Evolutionary conservation across 352 stramenopile species (phyloP).

Genomic region (Phytophthora pistaciae): DNA sequence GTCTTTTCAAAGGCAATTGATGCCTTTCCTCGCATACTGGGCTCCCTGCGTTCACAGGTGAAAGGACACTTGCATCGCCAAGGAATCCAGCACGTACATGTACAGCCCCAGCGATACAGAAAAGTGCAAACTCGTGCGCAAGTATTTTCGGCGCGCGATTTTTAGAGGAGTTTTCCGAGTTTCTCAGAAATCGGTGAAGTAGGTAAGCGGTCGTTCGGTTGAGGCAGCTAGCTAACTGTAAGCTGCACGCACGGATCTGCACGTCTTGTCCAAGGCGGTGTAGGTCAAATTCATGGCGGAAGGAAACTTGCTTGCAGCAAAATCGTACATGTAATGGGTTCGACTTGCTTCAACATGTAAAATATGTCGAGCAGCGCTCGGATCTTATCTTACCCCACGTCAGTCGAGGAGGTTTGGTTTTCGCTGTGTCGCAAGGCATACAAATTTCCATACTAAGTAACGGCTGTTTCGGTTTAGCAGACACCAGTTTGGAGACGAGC

Average conservation of each 20-base stretch:
- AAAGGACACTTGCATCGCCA: background rate
- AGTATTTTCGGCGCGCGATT: constrained; percentile 11
- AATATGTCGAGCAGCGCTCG: background rate
- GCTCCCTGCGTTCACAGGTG: background rate
- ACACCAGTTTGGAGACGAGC: constrained; percentile 2
- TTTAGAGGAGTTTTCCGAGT: background rate
- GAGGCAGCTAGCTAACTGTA: background rate
- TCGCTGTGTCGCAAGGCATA: constrained; percentile 26
- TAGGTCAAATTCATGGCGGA: background rate
- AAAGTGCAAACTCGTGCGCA: background rate
- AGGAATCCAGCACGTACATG: background rate
- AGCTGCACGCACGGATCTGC: background rate
- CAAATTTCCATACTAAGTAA: constrained; percentile 18
- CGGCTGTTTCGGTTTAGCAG: constrained; percentile 22
- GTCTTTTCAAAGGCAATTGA: background rate
- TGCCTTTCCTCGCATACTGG: constrained; percentile 3
- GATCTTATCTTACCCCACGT: constrained; percentile 2
- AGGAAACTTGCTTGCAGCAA: background rate
- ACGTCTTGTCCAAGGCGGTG: constrained; percentile 2
- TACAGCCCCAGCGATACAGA: constrained; percentile 3
- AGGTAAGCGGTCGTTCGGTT: constrained; percentile 10
- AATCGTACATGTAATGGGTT: constrained; percentile 6
- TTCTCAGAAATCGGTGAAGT: constrained; percentile 7
- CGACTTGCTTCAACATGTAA: constrained; percentile 1
- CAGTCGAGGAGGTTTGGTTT: constrained; percentile 1